Evolutionary conservation across 1,284 basidiomycete species (phyloP), one percentile per base, ranked within the genome.

Genomic region (Tilletia horrida): DNA sequence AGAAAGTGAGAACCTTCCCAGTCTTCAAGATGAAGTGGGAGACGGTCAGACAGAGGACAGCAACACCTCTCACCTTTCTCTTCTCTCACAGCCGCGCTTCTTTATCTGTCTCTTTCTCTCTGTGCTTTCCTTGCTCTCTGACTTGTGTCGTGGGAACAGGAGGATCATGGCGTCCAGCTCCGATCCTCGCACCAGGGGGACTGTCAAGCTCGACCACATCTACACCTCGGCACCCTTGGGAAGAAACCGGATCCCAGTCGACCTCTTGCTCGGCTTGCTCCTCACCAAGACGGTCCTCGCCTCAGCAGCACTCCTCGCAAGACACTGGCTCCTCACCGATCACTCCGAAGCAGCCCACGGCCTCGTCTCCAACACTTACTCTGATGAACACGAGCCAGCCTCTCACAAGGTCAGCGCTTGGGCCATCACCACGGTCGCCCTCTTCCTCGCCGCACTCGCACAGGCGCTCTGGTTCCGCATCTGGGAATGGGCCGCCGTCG

Each of bases 221-320:
- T 55, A 50, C 35, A 63, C 65, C 16, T 13, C 47, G 9, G 35
- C 35, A 40, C 18, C 62, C 16, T 50, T 65, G 35, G 61, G 61
- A 31, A 31, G 45, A 6, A 67, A 66, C 31, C 48, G 74, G 21
- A 80, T 81, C 62, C 79, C 77, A 4, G 76, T 77, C 7, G 74
- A 80, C 62, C 71, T 80, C 18, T 69, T 80, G 29, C 76, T 81
- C 13, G 79, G 71, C 0, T 68, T 80, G 47, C 67, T 81, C 25
- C 72, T 81, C 69, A 74, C 76, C 66, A 81, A 81, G 67, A 77
- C 79, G 13, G 66, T 80, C 3, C 67, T 81, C n/a, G 78, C 78
- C 7, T 76, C 76, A 1, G 70, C 79, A 8, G 78, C 78, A 2
- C 69, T 80, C 52, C 72, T 80, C 8, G 75, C 76, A 1, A 66